These are phyloP conservation scores for Misopates orontium DNA, from an alignment of 257 asterid species.

Conservation along the genomic window DNA sequence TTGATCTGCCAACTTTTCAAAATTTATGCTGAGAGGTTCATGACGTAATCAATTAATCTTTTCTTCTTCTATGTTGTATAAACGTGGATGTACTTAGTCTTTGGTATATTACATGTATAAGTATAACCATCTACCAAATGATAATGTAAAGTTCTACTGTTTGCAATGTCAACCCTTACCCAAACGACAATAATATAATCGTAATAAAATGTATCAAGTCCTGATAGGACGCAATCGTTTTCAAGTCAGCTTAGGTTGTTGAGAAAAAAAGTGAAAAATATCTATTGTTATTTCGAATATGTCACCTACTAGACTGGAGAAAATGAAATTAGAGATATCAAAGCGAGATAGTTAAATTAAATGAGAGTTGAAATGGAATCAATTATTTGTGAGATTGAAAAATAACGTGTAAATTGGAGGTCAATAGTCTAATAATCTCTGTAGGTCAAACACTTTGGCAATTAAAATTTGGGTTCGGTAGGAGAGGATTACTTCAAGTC, in stretches of 20 bases:
- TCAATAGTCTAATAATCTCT: background rate
- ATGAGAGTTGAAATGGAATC: background rate
- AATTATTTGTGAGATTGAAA: background rate
- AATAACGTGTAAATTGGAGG: background rate
- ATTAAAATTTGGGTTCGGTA: background rate
- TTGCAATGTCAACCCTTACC: background rate
- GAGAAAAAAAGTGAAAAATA: background rate
- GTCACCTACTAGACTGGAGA: background rate
- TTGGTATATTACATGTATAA: background rate
- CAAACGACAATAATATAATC: too few species aligned
- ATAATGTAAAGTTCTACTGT: background rate
- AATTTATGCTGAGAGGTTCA: background rate
- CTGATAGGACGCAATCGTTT: too few species aligned
- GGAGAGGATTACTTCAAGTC: slow-evolving; percentile 4
- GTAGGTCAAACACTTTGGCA: slow-evolving; percentile 11
- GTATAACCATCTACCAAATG: background rate
- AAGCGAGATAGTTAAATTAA: background rate
- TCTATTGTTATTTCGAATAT: too few species aligned
- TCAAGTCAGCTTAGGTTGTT: background rate
- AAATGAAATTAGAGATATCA: background rate
- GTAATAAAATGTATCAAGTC: too few species aligned
- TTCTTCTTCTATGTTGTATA: background rate
- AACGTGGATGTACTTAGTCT: background rate
- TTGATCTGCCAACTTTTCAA: slow-evolving; percentile 17
- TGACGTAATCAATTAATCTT: too few species aligned